phyloP scores from a whole-genome alignment of 352 stramenopile genomes.

The Thalassiosira sp. region DNA sequence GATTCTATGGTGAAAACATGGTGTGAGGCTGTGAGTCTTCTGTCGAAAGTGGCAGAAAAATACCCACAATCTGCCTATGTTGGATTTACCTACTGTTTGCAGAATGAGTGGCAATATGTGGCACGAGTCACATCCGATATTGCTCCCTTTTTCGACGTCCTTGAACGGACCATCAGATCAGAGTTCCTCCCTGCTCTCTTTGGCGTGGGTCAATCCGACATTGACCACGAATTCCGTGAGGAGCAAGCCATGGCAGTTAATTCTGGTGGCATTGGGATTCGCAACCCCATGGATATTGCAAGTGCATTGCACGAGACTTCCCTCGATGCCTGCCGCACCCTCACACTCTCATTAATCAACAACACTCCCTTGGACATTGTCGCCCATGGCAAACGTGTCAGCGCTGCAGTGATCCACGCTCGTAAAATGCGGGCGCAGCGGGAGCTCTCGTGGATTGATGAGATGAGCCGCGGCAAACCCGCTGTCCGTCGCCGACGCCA shows the following conservation, averaged over 20 bases:
- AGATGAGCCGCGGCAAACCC: background rate
- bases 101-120: slow-evolving; percentile 19
- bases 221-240: too few species aligned
- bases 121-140: background rate
- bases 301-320: background rate
- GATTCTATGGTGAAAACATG: slow-evolving; percentile 9
- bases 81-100: slow-evolving; percentile 3
- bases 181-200: too few species aligned
- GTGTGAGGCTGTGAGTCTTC: background rate
- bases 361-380: background rate
- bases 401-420: background rate
- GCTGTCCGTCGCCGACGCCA: background rate
- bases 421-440: background rate
- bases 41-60: background rate
- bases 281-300: background rate
- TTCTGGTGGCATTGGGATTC: too few species aligned
- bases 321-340: background rate
- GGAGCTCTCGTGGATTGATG: background rate
- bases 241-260: too few species aligned
- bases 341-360: background rate
- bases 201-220: too few species aligned
- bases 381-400: too few species aligned
- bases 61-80: slow-evolving; percentile 19
- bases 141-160: too few species aligned
- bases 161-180: too few species aligned